Evolutionary conservation across 345 rosid species (phyloP).

Genomic region (Euphorbia tirucalli): DNA sequence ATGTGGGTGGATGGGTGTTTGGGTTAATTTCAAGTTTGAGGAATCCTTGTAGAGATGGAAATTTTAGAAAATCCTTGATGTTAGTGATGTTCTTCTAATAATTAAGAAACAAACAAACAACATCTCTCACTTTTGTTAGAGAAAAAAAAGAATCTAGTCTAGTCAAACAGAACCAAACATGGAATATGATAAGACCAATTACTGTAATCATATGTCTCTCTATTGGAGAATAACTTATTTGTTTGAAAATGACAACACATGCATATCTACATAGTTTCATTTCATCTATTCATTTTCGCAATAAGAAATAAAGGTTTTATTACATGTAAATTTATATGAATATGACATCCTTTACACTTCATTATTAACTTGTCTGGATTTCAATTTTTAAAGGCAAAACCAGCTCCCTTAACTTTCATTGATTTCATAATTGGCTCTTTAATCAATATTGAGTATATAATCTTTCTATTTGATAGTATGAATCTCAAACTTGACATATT

Average conservation of each 20-base stretch:
- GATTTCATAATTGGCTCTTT: no score
- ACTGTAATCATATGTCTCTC: neutral
- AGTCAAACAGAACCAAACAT: neutral
- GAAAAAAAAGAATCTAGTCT: neutral
- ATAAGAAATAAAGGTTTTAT: no score
- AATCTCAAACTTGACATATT: no score
- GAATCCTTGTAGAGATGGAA: neutral
- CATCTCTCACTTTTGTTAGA: neutral
- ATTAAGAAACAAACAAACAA: neutral
- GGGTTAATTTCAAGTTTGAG: neutral
- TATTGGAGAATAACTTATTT: neutral
- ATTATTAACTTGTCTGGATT: no score
- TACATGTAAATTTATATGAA: no score
- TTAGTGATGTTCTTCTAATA: conserved; percentile 1
- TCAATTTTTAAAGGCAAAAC: no score
- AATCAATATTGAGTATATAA: no score
- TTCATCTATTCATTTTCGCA: neutral
- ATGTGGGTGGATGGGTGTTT: neutral
- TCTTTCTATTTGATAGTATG: no score
- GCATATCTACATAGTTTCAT: neutral
- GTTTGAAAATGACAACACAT: conserved; percentile 13
- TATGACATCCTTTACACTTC: no score
- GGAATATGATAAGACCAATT: conserved; percentile 1
- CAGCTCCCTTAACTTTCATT: no score
- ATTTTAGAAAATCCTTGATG: neutral